Evolutionary conservation across 2,329 filamentous ascomycete genomes (phyloP).

Genomic region (Chaetomium sp.): DNA sequence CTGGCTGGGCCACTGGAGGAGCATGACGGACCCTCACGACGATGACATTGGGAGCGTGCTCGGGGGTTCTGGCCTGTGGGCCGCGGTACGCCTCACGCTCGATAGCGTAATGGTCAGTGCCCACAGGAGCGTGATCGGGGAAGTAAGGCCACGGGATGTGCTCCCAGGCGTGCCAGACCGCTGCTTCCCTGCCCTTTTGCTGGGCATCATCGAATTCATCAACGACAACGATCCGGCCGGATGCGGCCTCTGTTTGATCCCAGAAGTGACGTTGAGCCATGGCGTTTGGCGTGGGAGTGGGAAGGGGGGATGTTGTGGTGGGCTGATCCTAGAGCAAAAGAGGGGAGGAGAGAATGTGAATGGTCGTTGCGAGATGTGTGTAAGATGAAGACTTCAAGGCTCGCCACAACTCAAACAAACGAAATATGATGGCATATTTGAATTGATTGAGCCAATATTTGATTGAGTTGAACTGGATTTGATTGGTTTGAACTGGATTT

Average conservation of each 20-base stretch:
- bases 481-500: no score
- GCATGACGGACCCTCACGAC: background rate
- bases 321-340: background rate
- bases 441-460: no score
- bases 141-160: constrained; percentile 1
- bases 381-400: background rate
- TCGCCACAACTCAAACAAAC: no score
- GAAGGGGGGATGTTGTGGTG: background rate
- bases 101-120: background rate
- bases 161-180: constrained; percentile 5
- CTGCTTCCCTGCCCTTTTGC: background rate
- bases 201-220: background rate
- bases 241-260: background rate
- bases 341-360: background rate
- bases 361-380: background rate
- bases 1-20: background rate
- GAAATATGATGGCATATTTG: no score
- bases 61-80: background rate
- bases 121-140: background rate
- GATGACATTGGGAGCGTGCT: background rate
- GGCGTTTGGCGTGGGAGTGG: background rate
- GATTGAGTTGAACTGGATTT: no score
- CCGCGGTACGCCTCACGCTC: constrained; percentile 2
- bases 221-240: background rate
- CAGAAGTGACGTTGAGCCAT: constrained; percentile 2